phyloP scores from a whole-genome alignment of 2,329 filamentous ascomycete genomes.

The Aspergillus aculeatinus region DNA sequence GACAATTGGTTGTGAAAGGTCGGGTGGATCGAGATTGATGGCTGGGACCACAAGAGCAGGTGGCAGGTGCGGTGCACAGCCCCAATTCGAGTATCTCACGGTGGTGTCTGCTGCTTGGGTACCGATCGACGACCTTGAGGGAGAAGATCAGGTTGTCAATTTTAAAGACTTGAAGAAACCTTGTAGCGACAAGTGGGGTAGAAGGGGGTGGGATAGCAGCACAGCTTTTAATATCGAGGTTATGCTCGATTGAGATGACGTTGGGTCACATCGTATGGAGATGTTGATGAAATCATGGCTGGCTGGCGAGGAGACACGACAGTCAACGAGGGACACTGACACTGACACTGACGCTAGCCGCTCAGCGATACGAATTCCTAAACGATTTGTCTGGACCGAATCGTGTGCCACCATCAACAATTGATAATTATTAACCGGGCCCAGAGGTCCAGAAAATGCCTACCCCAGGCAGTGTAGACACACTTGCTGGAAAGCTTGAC shows the following conservation, averaged over 20 bases:
- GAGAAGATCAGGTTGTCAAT: not conserved
- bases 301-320: not conserved
- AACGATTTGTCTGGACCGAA: not conserved
- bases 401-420: not conserved
- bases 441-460: no score
- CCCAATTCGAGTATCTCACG: conserved; percentile 5
- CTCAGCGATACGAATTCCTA: not conserved
- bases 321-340: not conserved
- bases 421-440: no score
- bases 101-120: not conserved
- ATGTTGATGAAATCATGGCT: not conserved
- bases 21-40: conserved; percentile 1
- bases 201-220: not conserved
- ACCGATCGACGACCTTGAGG: no score
- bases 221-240: not conserved
- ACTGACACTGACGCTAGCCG: not conserved
- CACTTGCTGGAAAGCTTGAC: not conserved
- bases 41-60: conserved; percentile 1
- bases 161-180: not conserved
- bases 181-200: not conserved
- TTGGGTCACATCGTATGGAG: not conserved
- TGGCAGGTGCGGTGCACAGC: conserved; percentile 8
- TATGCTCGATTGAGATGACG: not conserved
- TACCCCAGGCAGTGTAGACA: no score
- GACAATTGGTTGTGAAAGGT: conserved; percentile 1